Evolutionary conservation across 108 stramenopile species (phyloP).

Genomic region (Stephanodiscus triporus): DNA sequence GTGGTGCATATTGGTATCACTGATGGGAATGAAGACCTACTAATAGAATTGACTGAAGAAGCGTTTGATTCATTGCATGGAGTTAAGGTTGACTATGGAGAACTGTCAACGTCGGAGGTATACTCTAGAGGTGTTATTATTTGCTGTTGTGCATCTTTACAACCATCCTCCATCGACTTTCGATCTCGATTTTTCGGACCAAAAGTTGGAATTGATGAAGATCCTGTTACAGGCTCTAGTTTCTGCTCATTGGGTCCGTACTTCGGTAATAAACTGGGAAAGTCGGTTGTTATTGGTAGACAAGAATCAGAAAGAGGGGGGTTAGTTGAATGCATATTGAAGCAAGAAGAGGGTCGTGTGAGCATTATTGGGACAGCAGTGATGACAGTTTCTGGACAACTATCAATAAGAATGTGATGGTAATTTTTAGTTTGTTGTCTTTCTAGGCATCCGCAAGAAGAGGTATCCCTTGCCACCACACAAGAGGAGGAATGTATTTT

Average conservation of each 20-base stretch:
- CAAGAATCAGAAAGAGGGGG: conserved; percentile 92
- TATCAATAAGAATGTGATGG: conserved; percentile 27
- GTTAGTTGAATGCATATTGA: conserved; percentile 73
- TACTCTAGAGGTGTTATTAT: conserved; percentile 82
- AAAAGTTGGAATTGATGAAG: conserved; percentile 94
- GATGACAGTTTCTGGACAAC: conserved; percentile 53
- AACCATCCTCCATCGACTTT: conserved; percentile 62
- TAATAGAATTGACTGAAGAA: conserved; percentile 75
- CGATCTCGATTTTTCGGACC: conserved; percentile 94
- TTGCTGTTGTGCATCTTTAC: conserved; percentile 55
- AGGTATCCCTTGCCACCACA: not conserved
- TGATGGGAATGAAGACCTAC: conserved; percentile 72
- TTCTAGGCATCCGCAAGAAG: not conserved
- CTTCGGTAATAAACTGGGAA: conserved; percentile 80
- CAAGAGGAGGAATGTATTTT: not conserved
- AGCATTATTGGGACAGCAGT: conserved; percentile 69
- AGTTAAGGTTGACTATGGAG: conserved; percentile 53
- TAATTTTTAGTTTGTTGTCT: not conserved
- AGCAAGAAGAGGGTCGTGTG: conserved; percentile 51
- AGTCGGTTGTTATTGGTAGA: conserved; percentile 70
- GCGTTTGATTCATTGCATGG: conserved; percentile 59
- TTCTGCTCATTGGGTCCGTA: conserved; percentile 94
- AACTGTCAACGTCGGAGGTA: conserved; percentile 62
- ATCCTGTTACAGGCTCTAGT: conserved; percentile 96
- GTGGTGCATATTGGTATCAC: conserved; percentile 63